Conservation (phyloP, 805 yeast genomes). For the Suhomyces kilbournensis region DNA sequence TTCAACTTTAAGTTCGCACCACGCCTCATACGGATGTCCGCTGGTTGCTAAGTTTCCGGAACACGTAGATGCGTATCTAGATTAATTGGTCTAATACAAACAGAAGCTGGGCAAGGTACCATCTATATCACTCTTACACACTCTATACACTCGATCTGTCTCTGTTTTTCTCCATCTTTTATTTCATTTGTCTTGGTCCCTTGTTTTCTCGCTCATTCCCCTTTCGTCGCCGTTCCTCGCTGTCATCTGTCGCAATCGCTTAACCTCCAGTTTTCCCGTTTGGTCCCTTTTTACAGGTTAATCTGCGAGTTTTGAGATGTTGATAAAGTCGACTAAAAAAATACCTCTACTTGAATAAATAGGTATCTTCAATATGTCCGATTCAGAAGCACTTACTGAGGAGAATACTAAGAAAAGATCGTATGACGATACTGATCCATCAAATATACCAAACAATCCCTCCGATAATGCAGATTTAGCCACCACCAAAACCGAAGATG, state of each 20-base stretch:
- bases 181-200: neutral
- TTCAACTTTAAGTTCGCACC: neutral
- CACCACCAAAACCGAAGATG: neutral
- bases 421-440: neutral
- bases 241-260: neutral
- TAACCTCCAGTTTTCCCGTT: neutral
- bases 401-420: conserved; percentile 1
- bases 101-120: neutral
- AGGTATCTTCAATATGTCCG: conserved; percentile 1
- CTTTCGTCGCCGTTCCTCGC: neutral
- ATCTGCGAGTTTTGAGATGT: neutral
- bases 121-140: neutral
- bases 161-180: neutral
- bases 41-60: neutral
- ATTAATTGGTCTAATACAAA: neutral
- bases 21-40: neutral
- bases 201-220: neutral
- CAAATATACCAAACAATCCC: neutral
- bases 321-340: conserved; percentile 3
- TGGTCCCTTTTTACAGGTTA: conserved; percentile 1
- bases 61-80: neutral
- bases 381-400: neutral
- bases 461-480: neutral
- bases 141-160: neutral
- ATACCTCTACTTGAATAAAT: neutral